Evolutionary conservation across 495 filamentous ascomycete genomes (phyloP).

Genomic region (Aspergillus sparsus): DNA sequence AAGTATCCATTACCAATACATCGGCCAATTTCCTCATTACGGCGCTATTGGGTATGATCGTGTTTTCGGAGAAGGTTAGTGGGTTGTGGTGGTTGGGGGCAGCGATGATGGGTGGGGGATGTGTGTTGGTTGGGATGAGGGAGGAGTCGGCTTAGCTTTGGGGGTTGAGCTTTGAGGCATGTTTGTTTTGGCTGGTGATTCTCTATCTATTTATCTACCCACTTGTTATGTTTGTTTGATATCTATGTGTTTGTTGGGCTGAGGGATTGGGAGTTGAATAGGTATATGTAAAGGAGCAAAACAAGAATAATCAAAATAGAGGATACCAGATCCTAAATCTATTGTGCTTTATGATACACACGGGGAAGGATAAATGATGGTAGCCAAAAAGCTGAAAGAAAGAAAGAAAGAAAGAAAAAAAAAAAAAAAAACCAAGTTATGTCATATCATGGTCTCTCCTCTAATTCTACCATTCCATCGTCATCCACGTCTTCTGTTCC

Average conservation of each 20-base stretch:
- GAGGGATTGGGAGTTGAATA: too few species aligned
- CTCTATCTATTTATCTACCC: too few species aligned
- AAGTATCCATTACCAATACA: conserved; percentile 92
- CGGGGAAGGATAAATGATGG: not conserved
- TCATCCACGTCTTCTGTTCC: conserved; percentile 63
- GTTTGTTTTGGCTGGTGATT: not conserved
- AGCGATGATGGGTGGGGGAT: conserved; percentile 79
- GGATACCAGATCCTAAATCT: conserved; percentile 1
- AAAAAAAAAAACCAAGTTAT: conserved; percentile 1
- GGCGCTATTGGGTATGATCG: conserved; percentile 73
- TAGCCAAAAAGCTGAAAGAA: too few species aligned
- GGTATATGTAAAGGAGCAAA: not conserved
- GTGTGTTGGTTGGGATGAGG: conserved; percentile 84
- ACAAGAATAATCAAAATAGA: not conserved
- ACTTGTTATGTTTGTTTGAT: too few species aligned
- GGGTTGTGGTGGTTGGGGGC: conserved; percentile 90
- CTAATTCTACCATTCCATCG: conserved; percentile 63
- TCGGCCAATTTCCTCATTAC: conserved; percentile 90
- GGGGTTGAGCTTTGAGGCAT: not conserved
- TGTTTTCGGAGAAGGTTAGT: conserved; percentile 72
- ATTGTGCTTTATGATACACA: conserved; percentile 12
- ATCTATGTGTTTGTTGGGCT: too few species aligned
- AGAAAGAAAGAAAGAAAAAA: too few species aligned
- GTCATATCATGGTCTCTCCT: conserved; percentile 40
- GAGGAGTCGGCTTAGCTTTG: conserved; percentile 42